phyloP scores from a whole-genome alignment of 345 rosid genomes.

The Kernera saxatilis region DNA sequence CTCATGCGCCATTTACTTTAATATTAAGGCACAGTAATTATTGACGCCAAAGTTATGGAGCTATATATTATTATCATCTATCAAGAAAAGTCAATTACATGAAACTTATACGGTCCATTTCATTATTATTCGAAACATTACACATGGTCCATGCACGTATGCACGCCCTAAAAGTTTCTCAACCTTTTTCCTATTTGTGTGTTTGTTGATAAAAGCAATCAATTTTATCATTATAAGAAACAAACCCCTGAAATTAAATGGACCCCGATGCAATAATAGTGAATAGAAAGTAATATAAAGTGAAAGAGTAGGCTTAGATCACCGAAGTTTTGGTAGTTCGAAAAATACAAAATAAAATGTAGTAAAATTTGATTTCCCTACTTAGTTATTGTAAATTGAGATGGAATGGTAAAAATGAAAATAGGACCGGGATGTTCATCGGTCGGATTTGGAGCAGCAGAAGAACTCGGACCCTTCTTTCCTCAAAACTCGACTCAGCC shows the following conservation, averaged over 20 bases:
- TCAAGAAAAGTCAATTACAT: constrained; percentile 22
- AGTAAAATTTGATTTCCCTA: constrained; percentile 1
- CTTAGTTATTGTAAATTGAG: neutral
- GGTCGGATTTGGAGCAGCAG: constrained; percentile 68
- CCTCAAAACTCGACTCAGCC: constrained; percentile 41
- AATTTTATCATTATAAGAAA: constrained; percentile 17
- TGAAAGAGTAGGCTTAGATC: neutral
- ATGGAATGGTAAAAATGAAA: constrained; percentile 1
- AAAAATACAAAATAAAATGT: neutral
- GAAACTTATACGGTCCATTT: constrained; percentile 25
- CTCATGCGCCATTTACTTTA: constrained; percentile 24
- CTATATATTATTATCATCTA: neutral
- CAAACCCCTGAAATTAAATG: constrained; percentile 14
- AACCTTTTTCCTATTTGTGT: neutral
- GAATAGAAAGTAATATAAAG: neutral
- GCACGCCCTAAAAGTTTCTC: constrained; percentile 31
- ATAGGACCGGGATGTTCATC: constrained; percentile 87
- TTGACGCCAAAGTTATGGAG: constrained; percentile 19
- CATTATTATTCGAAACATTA: constrained; percentile 13
- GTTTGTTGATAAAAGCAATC: constrained; percentile 6
- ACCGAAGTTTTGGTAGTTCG: constrained; percentile 5
- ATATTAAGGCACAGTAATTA: constrained; percentile 17
- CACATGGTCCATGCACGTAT: constrained; percentile 39
- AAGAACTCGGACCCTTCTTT: constrained; percentile 81
- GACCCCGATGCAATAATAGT: constrained; percentile 20